These are phyloP conservation scores for Ilyonectria robusta DNA, from an alignment of 2,329 filamentous ascomycete species.

Conservation along the genomic window DNA sequence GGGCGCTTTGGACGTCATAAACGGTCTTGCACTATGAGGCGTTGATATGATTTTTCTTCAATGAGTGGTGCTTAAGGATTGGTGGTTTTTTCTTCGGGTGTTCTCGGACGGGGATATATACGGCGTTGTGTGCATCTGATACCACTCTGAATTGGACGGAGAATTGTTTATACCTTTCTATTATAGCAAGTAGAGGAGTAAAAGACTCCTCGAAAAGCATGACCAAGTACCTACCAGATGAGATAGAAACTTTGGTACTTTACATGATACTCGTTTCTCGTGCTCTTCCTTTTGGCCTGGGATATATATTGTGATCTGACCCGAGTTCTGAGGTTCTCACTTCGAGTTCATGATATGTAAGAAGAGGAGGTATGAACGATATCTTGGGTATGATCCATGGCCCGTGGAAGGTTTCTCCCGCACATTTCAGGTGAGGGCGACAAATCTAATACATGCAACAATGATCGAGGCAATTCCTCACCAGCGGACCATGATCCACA, in stretches of 20 bases:
- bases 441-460: neutral
- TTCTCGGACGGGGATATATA: constrained; percentile 35
- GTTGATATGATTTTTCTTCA: constrained; percentile 14
- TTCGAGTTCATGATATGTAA: neutral
- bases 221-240: constrained; percentile 6
- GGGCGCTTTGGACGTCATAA: constrained; percentile 71
- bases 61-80: neutral
- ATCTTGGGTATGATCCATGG: neutral
- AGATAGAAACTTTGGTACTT: constrained; percentile 11
- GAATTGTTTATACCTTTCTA: constrained; percentile 36
- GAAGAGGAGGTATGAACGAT: neutral
- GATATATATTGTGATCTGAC: neutral
- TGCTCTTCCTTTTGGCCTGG: neutral
- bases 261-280: neutral
- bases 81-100: constrained; percentile 34
- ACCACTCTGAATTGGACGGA: constrained; percentile 45
- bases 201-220: constrained; percentile 25
- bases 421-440: neutral
- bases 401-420: too few relatives aligned
- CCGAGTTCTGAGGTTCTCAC: neutral
- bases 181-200: constrained; percentile 35
- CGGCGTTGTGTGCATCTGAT: constrained; percentile 47
- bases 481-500: too few relatives aligned
- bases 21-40: constrained; percentile 64
- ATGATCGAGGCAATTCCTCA: neutral